phyloP scores from a whole-genome alignment of 169 alveolate species.

The Plasmodium cynomolgi region DNA sequence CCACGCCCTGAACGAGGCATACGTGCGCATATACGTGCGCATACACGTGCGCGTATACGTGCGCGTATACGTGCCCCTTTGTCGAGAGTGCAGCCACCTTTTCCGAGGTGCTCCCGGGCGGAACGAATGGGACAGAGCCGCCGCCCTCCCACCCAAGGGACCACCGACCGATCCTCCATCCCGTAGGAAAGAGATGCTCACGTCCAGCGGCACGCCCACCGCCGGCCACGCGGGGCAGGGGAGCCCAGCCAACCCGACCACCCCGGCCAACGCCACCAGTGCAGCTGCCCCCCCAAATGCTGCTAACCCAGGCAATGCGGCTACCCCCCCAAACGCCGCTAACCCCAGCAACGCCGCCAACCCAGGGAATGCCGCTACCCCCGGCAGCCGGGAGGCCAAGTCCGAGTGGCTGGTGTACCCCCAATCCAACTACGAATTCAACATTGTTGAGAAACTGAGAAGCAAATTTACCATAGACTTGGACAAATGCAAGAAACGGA shows the following conservation, averaged over 20 bases:
- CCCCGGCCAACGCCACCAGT: too few species aligned
- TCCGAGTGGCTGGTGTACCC: conserved; percentile 50
- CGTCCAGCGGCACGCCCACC: background rate
- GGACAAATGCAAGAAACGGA: conserved; percentile 74
- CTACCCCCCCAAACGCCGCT: too few species aligned
- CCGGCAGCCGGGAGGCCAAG: background rate
- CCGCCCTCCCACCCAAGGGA: too few species aligned
- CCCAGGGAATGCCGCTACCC: background rate
- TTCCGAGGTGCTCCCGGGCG: too few species aligned
- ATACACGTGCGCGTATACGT: too few species aligned
- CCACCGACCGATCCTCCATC: background rate
- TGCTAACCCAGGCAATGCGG: background rate
- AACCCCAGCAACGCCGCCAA: background rate
- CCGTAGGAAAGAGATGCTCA: background rate
- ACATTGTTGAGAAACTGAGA: conserved; percentile 46
- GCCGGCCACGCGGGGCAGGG: background rate
- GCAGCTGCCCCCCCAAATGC: background rate
- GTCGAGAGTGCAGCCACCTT: too few species aligned
- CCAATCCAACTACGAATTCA: conserved; percentile 47
- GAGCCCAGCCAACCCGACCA: background rate
- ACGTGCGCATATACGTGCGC: too few species aligned
- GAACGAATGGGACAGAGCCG: too few species aligned
- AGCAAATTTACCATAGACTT: conserved; percentile 25
- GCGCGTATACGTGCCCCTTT: too few species aligned
- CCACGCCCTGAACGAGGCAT: too few species aligned